These are phyloP conservation scores for Stemphylium beticola DNA, from an alignment of 2,329 filamentous ascomycete species.

Conservation along the genomic window DNA sequence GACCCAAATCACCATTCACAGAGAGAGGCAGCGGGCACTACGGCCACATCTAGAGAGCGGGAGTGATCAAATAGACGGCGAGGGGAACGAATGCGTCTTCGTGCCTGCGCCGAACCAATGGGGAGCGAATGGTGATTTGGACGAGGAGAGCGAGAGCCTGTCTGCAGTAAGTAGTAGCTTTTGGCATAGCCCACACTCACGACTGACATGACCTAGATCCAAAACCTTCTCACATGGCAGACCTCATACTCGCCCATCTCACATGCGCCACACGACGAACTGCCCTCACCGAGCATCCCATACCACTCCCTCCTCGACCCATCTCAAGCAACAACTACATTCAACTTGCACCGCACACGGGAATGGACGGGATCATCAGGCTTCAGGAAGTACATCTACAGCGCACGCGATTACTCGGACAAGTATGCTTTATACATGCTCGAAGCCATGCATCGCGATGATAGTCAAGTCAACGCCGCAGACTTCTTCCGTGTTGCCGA, in stretches of 20 bases:
- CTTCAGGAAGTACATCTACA: constrained; percentile 46
- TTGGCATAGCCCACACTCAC: background rate
- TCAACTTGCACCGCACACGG: constrained; percentile 47
- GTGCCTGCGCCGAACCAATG: constrained; percentile 48
- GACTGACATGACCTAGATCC: constrained; percentile 33
- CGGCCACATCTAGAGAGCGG: constrained; percentile 47
- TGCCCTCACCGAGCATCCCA: constrained; percentile 43
- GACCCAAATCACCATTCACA: constrained; percentile 46
- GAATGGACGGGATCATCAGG: constrained; percentile 46
- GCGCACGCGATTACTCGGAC: constrained; percentile 45
- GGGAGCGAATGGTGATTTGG: constrained; percentile 46
- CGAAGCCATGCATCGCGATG: constrained; percentile 41
- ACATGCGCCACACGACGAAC: constrained; percentile 39
- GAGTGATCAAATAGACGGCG: constrained; percentile 43
- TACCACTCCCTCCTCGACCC: constrained; percentile 45
- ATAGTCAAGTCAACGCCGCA: constrained; percentile 43
- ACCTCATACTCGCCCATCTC: constrained; percentile 43
- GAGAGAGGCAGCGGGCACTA: constrained; percentile 42
- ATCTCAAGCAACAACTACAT: constrained; percentile 40
- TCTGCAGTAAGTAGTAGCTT: constrained; percentile 37
- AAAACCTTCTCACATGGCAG: constrained; percentile 47
- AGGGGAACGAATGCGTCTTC: constrained; percentile 47
- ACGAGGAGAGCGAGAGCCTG: constrained; percentile 47
- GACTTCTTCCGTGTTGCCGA: constrained; percentile 47
- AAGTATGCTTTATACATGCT: constrained; percentile 47